Percentiles rank a stretch among this genome's conserved stretches.
Conservation (phyloP, 805 yeast species). For the Candida silvicultrix region DNA sequence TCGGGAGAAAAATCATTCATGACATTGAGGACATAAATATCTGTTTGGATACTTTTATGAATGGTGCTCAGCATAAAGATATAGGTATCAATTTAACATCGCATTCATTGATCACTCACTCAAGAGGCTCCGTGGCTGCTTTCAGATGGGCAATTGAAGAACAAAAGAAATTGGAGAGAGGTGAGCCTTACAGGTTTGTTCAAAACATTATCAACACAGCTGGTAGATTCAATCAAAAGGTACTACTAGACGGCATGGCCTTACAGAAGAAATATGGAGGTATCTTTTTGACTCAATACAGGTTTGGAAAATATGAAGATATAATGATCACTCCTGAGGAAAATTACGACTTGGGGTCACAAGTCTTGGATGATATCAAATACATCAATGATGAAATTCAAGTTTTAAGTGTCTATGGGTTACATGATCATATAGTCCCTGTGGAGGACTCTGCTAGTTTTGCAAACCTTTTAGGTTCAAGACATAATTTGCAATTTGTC, state of each 20-base stretch:
- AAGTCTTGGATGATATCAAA: slow-evolving; percentile 37
- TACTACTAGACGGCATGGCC: slow-evolving; percentile 10
- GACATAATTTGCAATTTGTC: slow-evolving; percentile 53
- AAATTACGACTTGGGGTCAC: slow-evolving; percentile 39
- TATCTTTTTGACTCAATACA: slow-evolving; percentile 31
- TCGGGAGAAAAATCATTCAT: slow-evolving; percentile 53
- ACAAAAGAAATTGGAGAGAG: slow-evolving; percentile 27
- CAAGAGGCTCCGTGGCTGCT: slow-evolving; percentile 75
- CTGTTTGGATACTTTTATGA: slow-evolving; percentile 25
- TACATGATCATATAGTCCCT: slow-evolving; percentile 62
- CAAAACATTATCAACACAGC: slow-evolving; percentile 69
- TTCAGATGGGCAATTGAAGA: slow-evolving; percentile 60
- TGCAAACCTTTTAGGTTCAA: slow-evolving; percentile 47
- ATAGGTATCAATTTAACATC: slow-evolving; percentile 38
- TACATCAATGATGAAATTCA: slow-evolving; percentile 39
- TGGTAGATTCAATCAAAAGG: slow-evolving; percentile 46
- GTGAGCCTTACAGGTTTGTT: slow-evolving; percentile 35
- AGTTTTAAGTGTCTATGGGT: slow-evolving; percentile 67
- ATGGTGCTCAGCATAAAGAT: slow-evolving; percentile 20
- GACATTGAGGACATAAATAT: slow-evolving; percentile 66
- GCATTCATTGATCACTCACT: slow-evolving; percentile 65
- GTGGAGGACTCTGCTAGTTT: slow-evolving; percentile 51
- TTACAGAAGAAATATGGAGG: slow-evolving; percentile 24
- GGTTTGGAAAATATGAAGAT: slow-evolving; percentile 43
- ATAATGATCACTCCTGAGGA: slow-evolving; percentile 44